Evolutionary conservation across 108 stramenopile species (phyloP), one percentile per base, ranked within the genome.

Genomic region (Skeletonema tropicum): DNA sequence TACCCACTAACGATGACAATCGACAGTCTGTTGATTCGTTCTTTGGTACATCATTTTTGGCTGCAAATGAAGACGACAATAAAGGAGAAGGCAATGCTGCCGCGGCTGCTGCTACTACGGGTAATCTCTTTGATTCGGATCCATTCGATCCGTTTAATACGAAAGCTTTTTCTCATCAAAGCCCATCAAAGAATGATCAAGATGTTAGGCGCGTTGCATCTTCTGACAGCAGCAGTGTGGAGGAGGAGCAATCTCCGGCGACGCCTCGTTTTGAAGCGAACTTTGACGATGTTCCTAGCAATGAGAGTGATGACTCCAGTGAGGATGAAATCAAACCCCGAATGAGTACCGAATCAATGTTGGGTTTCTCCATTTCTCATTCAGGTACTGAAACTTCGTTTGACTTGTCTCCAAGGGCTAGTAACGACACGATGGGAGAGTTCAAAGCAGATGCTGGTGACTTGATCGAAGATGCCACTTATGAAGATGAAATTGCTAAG

Each of bases 71-170:
- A 21, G 61, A 68, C 30, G 61, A 55, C 14, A 25, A 65, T 9
- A 49, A 21, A 6, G 35, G 46, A 42, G 14, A 55, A 13, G 52
- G 33, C 3, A 7, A 35, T 35, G 33, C 33, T 35, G 33, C 15
- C 48, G 57, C n/a, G 30, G 17, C 10, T 10, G 23, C 48, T 23
- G 21, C 58, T 1, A 23, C 48, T 23, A 6, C 58, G 5, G 35
- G 42, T n/a, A n/a, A 69, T 39, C 66, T 71, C 23, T 79, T 79
- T 79, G 65, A 14, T 67, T 38, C 68, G 0, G 79, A 80, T 66
- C 72, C 79, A 7, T 79, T 79, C 17, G 77, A 71, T 55, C 65
- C 77, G 45, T 72, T 79, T 36, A 42, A 57, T 21, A 59, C 70
- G 0, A 48, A 49, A 68, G 49, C 17, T 46, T 33, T 65, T 25